A percentile compares a stretch with the other conserved stretches of the same genome.
Evolutionary conservation across 164 flowering plant species (phyloP).

Genomic region (Chimonanthus salicifolius): DNA sequence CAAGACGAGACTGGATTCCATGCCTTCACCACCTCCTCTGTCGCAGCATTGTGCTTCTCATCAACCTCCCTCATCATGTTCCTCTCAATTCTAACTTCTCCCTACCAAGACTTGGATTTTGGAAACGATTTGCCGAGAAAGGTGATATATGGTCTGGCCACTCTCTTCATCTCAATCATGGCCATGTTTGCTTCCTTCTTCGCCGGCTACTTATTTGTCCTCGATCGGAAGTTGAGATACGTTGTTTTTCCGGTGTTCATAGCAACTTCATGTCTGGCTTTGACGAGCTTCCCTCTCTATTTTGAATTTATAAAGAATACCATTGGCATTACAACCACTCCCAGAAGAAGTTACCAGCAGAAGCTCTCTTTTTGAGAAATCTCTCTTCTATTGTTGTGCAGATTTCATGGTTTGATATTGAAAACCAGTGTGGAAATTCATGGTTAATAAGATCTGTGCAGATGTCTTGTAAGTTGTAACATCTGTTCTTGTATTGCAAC

Average conservation of each 20-base stretch:
- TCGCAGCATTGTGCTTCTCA: slow-evolving; percentile 1
- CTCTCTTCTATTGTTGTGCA: neutral
- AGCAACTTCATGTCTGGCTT: neutral
- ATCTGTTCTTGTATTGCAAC: too few relatives aligned
- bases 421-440: neutral
- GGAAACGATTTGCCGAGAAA: neutral
- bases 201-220: neutral
- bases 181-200: neutral
- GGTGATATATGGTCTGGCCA: neutral
- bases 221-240: neutral
- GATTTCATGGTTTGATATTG: neutral
- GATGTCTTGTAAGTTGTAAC: too few relatives aligned
- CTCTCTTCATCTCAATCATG: neutral
- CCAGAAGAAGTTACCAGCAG: neutral
- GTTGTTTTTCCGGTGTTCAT: neutral
- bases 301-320: neutral
- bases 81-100: neutral
- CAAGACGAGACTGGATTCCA: neutral
- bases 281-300: neutral
- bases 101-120: slow-evolving; percentile 6
- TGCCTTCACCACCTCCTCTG: neutral
- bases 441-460: neutral
- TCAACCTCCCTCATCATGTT: neutral
- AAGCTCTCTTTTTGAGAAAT: neutral
- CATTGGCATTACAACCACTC: neutral